Conservation (phyloP, 441 rosid genomes). For the Brassica hybrid region DNA sequence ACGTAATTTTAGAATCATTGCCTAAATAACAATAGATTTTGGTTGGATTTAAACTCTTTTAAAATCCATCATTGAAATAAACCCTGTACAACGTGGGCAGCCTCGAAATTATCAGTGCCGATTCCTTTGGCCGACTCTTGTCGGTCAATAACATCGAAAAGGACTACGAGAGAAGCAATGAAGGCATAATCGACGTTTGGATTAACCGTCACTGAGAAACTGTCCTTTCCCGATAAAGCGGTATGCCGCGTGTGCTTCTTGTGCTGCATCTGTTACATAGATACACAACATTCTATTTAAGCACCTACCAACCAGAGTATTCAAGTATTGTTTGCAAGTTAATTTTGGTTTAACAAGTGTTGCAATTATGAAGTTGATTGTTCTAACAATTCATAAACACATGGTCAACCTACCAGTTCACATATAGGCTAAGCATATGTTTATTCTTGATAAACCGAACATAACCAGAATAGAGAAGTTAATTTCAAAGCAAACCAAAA, state of each 20-base stretch:
- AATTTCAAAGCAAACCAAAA: background rate
- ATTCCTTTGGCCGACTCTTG: conserved; percentile 28
- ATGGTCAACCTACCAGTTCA: background rate
- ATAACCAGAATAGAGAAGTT: too few species aligned
- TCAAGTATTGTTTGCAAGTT: background rate
- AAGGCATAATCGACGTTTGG: conserved; percentile 69
- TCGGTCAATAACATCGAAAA: conserved; percentile 57
- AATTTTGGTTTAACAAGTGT: background rate
- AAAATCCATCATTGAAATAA: background rate
- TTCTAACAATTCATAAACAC: background rate
- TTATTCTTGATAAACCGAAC: background rate
- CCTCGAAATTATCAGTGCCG: background rate
- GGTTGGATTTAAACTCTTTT: background rate
- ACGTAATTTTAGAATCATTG: background rate
- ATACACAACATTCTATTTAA: background rate
- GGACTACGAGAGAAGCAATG: conserved; percentile 53
- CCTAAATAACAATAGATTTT: background rate
- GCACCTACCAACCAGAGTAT: background rate
- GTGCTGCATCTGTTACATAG: conserved; percentile 54
- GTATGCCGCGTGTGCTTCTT: conserved; percentile 50
- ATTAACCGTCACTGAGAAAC: conserved; percentile 56
- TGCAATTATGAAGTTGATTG: background rate
- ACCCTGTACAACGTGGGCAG: background rate
- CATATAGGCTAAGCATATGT: background rate
- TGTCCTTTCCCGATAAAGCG: conserved; percentile 51